Base-by-base conservation (phyloP, 2,329 filamentous ascomycete genomes). In the Aspergillus phoenicis region DNA sequence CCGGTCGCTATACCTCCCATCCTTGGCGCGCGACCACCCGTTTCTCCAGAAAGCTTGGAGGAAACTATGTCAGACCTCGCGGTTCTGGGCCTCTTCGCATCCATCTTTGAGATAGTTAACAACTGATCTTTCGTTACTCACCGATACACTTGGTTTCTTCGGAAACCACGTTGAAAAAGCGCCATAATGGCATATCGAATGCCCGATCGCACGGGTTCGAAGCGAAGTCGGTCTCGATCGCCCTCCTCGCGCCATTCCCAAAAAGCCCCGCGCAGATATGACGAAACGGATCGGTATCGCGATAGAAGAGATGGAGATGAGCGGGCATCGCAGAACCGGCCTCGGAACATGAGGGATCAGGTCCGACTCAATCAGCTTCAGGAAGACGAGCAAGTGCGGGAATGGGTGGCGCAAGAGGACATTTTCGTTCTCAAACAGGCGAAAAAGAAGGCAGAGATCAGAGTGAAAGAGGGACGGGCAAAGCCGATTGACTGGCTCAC, bases 371-470 rank as follows among this genome's bases (percentile, higher is more conserved):
- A 83, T 60, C 78, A 82, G 70, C 78, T 91, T 63, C 89, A 89
- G 60, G 86, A 92, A 73, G 90, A 93, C 70, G 89, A 93, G 72
- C 89, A 92, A 72, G 90, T 88, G 66, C 84, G 88, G 26, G 85
- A 89, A 72, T 99, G 95, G 83, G 91, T 98, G 20, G 91, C 94
- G 56, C 91, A 96, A 70, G 95, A 99, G 77, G 95, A 99, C 80
- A 89, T 90, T 66, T 99, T 99, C 72, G 95, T 98, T 59, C 82
- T 99, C 71, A 93, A 93, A 77, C 95, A 99, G 79, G 90, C 94
- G 51, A 99, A 98, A 83, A 98, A 96, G 82, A 98, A 97, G 82
- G 94, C 95, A 45, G 91, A 93, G 66, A 96, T 99, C 68, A 89
- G 95, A 43, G 93, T 98, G 49, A 91, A 93, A 68, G 93, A 96